A percentile compares a stretch with the other conserved stretches of the same genome.
phyloP scores from a whole-genome alignment of 2,329 filamentous ascomycete genomes.

The Colletotrichum coccodes region DNA sequence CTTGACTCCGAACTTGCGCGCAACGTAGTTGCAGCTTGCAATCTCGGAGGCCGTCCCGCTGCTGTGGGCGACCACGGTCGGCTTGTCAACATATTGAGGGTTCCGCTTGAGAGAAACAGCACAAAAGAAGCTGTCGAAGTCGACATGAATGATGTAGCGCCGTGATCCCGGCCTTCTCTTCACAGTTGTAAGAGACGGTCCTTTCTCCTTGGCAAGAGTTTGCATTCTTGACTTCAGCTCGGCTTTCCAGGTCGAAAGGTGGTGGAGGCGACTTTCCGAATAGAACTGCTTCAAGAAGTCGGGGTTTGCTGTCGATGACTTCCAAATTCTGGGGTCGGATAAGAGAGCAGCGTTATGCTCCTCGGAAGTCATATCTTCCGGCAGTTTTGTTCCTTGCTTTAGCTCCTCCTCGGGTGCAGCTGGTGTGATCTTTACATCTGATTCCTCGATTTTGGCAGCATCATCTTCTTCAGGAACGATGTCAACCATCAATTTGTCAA shows the following conservation, averaged over 20 bases:
- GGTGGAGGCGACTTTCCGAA: slow-evolving; percentile 92
- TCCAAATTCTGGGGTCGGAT: slow-evolving; percentile 84
- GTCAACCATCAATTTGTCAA: slow-evolving; percentile 28
- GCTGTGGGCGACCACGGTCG: slow-evolving; percentile 89
- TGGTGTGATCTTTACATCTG: neutral
- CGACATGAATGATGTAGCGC: slow-evolving; percentile 91
- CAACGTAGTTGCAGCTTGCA: slow-evolving; percentile 96
- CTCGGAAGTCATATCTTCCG: slow-evolving; percentile 84
- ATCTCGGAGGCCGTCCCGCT: slow-evolving; percentile 90
- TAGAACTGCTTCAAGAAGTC: slow-evolving; percentile 96
- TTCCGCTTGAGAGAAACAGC: slow-evolving; percentile 85
- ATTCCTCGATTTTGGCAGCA: neutral
- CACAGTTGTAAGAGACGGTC: slow-evolving; percentile 51
- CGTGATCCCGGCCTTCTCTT: slow-evolving; percentile 71
- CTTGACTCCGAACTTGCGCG: slow-evolving; percentile 85
- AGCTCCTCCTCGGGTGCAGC: neutral
- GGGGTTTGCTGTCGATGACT: slow-evolving; percentile 91
- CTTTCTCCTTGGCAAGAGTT: slow-evolving; percentile 78
- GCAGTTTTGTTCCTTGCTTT: slow-evolving; percentile 35
- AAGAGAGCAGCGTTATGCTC: slow-evolving; percentile 90
- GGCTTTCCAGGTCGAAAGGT: slow-evolving; percentile 96
- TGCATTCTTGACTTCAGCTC: slow-evolving; percentile 92
- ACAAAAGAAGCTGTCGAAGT: slow-evolving; percentile 99
- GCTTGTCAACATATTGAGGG: slow-evolving; percentile 81
- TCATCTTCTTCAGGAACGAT: slow-evolving; percentile 12